Conservation (phyloP, 1,284 basidiomycete species). For the Microbotryum lychnidis-dioicae region DNA sequence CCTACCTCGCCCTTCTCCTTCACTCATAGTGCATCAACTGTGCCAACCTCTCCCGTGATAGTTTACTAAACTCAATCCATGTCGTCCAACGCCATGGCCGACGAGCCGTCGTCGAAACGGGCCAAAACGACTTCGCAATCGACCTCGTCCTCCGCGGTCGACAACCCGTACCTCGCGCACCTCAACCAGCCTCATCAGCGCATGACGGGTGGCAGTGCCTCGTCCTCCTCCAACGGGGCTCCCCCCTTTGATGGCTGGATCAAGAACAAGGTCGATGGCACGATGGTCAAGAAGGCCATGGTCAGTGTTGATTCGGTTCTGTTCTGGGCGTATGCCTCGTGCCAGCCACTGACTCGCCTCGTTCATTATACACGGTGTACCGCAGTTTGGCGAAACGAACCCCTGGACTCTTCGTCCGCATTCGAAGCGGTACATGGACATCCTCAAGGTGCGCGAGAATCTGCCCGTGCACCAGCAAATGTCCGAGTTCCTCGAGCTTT, state of each 20-base stretch:
- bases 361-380: not conserved
- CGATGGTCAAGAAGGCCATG: constrained; percentile 64
- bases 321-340: not conserved
- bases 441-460: constrained; percentile 73
- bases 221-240: constrained; percentile 14
- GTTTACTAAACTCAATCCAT: too few species aligned
- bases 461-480: constrained; percentile 89
- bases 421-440: constrained; percentile 73
- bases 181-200: constrained; percentile 39
- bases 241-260: constrained; percentile 67
- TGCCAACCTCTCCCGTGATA: too few species aligned
- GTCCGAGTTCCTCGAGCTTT: constrained; percentile 46
- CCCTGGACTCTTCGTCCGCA: constrained; percentile 78
- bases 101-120: too few species aligned
- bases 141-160: constrained; percentile 25
- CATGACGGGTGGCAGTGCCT: constrained; percentile 13
- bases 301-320: constrained; percentile 44
- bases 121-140: too few species aligned
- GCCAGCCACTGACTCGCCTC: not conserved
- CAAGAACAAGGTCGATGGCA: constrained; percentile 63
- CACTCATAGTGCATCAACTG: too few species aligned
- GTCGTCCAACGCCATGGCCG: too few species aligned
- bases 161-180: constrained; percentile 57
- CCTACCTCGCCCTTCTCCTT: too few species aligned
- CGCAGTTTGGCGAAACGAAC: constrained; percentile 71